phyloP scores from a whole-genome alignment of 257 asterid genomes.

The Anisodus acutangulus region DNA sequence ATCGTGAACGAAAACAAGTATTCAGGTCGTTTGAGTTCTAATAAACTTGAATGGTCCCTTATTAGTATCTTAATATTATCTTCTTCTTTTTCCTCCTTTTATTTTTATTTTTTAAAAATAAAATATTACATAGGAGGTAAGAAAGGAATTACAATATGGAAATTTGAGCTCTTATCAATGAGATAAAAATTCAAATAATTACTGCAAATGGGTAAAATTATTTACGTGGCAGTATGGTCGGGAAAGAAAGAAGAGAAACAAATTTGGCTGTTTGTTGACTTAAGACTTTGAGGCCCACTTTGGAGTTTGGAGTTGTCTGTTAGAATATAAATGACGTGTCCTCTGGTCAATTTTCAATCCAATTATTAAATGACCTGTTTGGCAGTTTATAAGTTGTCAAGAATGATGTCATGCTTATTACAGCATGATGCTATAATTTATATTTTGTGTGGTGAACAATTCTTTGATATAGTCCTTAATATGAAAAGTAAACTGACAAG shows the following conservation, averaged over 20 bases:
- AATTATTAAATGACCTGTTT: not conserved
- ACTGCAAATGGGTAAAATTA: not conserved
- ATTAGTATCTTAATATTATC: no score
- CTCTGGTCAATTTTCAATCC: not conserved
- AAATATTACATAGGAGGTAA: no score
- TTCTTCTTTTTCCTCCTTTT: no score
- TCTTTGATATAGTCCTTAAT: not conserved
- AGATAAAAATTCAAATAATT: no score
- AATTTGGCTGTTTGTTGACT: slow-evolving; percentile 11
- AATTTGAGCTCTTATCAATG: no score
- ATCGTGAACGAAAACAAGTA: no score
- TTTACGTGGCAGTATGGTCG: not conserved
- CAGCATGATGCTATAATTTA: not conserved
- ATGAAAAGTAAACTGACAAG: not conserved
- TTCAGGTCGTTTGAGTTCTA: no score
- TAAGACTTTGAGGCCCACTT: not conserved
- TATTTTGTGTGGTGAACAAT: not conserved
- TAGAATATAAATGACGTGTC: slow-evolving; percentile 6
- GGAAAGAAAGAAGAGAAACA: not conserved
- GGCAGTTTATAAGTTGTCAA: not conserved
- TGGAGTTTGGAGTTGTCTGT: not conserved
- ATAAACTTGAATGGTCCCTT: no score
- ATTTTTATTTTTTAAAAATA: no score
- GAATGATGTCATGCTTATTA: slow-evolving; percentile 12
- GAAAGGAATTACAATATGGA: no score